These are phyloP conservation scores for Fusarium nodosum DNA, from an alignment of 2,329 filamentous ascomycete species.

Conservation along the genomic window DNA sequence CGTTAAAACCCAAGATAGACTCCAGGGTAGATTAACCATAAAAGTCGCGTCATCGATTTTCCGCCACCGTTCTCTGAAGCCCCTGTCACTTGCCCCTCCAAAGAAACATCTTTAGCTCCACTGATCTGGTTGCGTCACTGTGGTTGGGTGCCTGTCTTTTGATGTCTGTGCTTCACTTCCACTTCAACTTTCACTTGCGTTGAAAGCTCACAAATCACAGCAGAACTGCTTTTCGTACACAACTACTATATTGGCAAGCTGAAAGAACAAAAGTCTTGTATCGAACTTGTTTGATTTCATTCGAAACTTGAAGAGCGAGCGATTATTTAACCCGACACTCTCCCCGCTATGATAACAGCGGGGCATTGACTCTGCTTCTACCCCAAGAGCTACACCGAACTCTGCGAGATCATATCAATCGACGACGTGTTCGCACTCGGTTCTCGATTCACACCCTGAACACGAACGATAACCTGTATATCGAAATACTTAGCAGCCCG, in stretches of 20 bases:
- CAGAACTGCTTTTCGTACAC: conserved; percentile 9
- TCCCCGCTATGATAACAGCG: conserved; percentile 39
- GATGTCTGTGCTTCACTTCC: conserved; percentile 45
- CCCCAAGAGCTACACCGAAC: conserved; percentile 38
- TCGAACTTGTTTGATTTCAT: not conserved
- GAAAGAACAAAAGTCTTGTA: not conserved
- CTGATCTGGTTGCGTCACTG: conserved; percentile 52
- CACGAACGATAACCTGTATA: not conserved
- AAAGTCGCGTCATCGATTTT: conserved; percentile 46
- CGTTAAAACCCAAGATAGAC: fast-evolving
- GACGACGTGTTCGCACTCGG: not conserved
- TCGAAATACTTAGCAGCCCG: not conserved
- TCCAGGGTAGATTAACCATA: conserved; percentile 22
- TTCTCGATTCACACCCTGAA: not conserved
- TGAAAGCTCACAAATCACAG: conserved; percentile 10
- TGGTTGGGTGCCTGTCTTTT: conserved; percentile 51
- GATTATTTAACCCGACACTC: conserved; percentile 5
- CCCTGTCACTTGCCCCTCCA: conserved; percentile 38
- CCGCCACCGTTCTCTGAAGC: conserved; percentile 25
- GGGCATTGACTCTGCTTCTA: conserved; percentile 36
- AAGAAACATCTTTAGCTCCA: conserved; percentile 30
- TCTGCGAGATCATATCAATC: conserved; percentile 24
- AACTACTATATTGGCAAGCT: conserved; percentile 1
- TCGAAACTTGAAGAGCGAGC: not conserved
- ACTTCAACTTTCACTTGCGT: conserved; percentile 35